Evolutionary conservation across 768 basidiomycete genomes (phyloP), one percentile per base, ranked within the genome.

Genomic region (Lentinula boryana): DNA sequence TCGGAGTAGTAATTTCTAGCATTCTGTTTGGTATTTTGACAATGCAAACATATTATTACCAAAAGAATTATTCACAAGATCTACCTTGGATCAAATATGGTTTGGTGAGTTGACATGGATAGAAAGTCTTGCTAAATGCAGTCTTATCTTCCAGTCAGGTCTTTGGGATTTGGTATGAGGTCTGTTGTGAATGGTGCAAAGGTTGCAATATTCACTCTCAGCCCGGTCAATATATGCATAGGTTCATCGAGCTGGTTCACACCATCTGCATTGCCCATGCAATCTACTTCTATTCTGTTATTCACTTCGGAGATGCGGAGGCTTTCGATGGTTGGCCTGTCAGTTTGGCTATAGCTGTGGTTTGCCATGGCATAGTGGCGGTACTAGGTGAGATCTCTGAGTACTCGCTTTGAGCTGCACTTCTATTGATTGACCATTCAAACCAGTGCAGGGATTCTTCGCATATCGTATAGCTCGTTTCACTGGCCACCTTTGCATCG

Each of bases 1-100:
- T 65, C 18, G 58, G 66, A 18, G 58, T 56, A 16, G 23, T 65
- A 9, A 43, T 63, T 13, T 58, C 54, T 2, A 40, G 56, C 4
- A 44, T 57, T 12, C 56, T 67, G 23, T 65, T 67, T 27, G 66
- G 64, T 7, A 53, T 66, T 35, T 38, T 60, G 15, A 58, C 51
- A 9, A 43, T 53, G n/a, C 66, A 67, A 57, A 27, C 53, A 12
- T 63, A 63, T 52, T 27, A 54, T 12, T 67, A 67, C 56, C 62
- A 62, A 50, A 38, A 57, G 15, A 61, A 18, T 13, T 67, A 63
- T 60, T 16, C 41, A 2, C 51, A 56, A 5, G 66, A 67, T 36
- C 43, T 15, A 31, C 32, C 21, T 10, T 58, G 57, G 57, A 32
- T 58, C 15, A 46, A 33, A 21, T 32, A 32, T 35, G 27, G 57